Evolutionary conservation across 768 basidiomycete genomes (phyloP), one percentile per base, ranked within the genome.

Genomic region (Leucocoprinus leucothites): DNA sequence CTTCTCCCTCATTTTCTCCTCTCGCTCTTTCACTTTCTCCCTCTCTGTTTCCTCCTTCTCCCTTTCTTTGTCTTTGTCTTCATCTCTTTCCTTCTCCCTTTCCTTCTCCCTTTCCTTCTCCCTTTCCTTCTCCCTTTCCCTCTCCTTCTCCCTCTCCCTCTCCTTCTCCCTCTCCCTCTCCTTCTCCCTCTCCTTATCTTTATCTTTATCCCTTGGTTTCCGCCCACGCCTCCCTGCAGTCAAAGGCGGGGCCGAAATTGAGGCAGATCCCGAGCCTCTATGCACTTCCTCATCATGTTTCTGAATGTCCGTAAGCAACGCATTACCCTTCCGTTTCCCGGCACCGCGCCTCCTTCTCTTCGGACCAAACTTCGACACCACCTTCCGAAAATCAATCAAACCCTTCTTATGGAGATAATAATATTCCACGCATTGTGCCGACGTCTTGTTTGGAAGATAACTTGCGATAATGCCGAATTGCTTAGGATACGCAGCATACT

Each of bases 391-490:
- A 70, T 94, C 88, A 64, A 94, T 91, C 35, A 80, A 70, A 62
- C 80, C 81, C 72, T 94, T 93, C 79, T 98, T 98, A 73, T 94
- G 91, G 48, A 96, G 75, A 69, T 98, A 98, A 71, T 98, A 98
- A 71, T 85, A 96, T 47, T 87, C 82, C 44, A 98, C 90, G 65
- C 94, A 97, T 77, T 97, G 90, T 0, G 86, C 77, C 1, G 91
- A 75, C 1, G 91, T 87, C 78, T 97, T 98, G 76, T 91, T 79
- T 3, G 88, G 83, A 11, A 98, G 71, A 60, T 75, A 81, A 21
- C 84, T 80, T 0, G 95, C 86, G 56, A 98, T 94, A 64, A 87
- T 78, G n/a, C 94, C 95, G 63, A 98, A 98, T 67, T 98, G 95
- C 66, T 98, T 98, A 4, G 95, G 94, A 64, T 85, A 79, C 8